phyloP scores from a whole-genome alignment of 345 rosid species.

The Salix purpurea region DNA sequence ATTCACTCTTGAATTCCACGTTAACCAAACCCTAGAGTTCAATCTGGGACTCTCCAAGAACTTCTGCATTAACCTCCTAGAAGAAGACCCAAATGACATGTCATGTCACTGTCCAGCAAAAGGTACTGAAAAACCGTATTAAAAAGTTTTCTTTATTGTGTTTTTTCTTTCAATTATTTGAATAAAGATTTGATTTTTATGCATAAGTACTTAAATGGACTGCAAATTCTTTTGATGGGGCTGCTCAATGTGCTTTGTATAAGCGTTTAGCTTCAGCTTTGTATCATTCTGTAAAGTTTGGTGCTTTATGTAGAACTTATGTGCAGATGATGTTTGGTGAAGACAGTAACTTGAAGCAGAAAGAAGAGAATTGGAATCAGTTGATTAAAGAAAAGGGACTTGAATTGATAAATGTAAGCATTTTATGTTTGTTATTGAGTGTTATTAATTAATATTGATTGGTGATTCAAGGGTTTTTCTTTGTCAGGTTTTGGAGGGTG shows the following conservation, averaged over 20 bases:
- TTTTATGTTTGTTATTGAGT: too few species aligned
- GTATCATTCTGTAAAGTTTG: slow-evolving; percentile 34
- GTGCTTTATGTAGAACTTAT: slow-evolving; percentile 21
- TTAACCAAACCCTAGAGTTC: too few species aligned
- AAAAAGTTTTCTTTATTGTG: too few species aligned
- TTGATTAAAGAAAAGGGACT: slow-evolving; percentile 40
- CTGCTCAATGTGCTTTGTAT: slow-evolving; percentile 45
- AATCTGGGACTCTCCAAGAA: too few species aligned
- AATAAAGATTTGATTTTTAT: too few species aligned
- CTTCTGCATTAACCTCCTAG: neutral
- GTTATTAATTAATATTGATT: neutral
- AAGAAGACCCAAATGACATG: neutral
- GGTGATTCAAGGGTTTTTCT: neutral
- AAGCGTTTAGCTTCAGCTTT: slow-evolving; percentile 38
- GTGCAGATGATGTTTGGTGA: slow-evolving; percentile 16
- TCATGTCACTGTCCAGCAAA: neutral
- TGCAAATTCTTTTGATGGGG: slow-evolving; percentile 37
- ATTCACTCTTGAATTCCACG: too few species aligned
- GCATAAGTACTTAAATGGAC: slow-evolving; percentile 4
- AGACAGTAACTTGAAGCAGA: slow-evolving; percentile 29
- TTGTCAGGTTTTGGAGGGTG: slow-evolving; percentile 29
- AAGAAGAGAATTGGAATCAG: slow-evolving; percentile 36
- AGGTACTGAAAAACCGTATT: too few species aligned
- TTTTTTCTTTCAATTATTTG: too few species aligned
- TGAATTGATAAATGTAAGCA: slow-evolving; percentile 39